Conservation (phyloP, 1,139 yeast genomes). For the Blastobotrys ciferrii region DNA sequence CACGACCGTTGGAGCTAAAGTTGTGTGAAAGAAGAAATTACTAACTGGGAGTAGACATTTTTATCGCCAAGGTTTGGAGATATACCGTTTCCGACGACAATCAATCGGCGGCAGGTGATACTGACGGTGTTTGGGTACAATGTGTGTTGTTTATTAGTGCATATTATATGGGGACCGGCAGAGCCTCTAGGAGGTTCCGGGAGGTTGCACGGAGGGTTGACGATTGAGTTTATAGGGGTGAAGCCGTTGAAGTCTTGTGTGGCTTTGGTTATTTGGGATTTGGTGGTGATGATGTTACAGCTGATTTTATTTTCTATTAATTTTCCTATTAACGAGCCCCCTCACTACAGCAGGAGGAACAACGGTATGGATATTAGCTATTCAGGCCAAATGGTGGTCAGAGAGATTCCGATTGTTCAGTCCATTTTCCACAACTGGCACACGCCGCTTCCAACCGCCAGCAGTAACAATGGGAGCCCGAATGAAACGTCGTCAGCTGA, state of each 20-base stretch:
- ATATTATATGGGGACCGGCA: slow-evolving; percentile 20
- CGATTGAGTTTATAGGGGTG: slow-evolving; percentile 38
- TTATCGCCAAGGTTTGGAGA: slow-evolving; percentile 25
- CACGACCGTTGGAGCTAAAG: no score
- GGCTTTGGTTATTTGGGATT: slow-evolving; percentile 29
- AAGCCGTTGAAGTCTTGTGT: slow-evolving; percentile 24
- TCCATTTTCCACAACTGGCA: slow-evolving; percentile 16
- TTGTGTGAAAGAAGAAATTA: not conserved
- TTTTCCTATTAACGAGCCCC: slow-evolving; percentile 19
- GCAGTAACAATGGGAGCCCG: not conserved
- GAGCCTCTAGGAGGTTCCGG: slow-evolving; percentile 15
- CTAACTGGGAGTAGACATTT: slow-evolving; percentile 17
- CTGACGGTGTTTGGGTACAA: slow-evolving; percentile 23
- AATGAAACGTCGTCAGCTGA: not conserved
- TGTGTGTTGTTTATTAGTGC: slow-evolving; percentile 23
- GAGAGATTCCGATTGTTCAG: slow-evolving; percentile 20
- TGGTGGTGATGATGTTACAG: slow-evolving; percentile 26
- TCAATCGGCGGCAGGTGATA: slow-evolving; percentile 27
- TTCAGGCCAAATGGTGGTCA: slow-evolving; percentile 28
- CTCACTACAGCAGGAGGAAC: slow-evolving; percentile 1
- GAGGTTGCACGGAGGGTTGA: slow-evolving; percentile 35
- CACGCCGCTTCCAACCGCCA: not conserved
- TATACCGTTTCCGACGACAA: slow-evolving; percentile 20
- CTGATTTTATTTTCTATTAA: slow-evolving; percentile 25
- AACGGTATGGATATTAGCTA: slow-evolving; percentile 15